A percentile compares a stretch with the other conserved stretches of the same genome.
phyloP scores from a whole-genome alignment of 1,139 yeast genomes.

The Pichia sp. region DNA sequence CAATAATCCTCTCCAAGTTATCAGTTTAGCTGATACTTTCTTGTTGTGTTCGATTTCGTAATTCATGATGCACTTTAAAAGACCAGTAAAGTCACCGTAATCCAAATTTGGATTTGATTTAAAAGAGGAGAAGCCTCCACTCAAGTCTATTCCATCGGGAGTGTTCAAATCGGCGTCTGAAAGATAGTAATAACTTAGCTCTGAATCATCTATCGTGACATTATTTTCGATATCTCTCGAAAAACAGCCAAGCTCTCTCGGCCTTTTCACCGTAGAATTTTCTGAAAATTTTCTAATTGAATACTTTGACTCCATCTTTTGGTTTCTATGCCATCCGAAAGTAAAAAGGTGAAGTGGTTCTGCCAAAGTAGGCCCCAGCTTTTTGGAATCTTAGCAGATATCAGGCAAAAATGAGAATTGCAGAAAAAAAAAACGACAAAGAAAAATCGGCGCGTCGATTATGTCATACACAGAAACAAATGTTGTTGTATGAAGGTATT shows the following conservation, averaged over 20 bases:
- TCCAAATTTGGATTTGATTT: slow-evolving; percentile 33
- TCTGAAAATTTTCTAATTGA: slow-evolving; percentile 48
- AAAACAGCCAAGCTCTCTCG: slow-evolving; percentile 62
- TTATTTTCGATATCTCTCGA: slow-evolving; percentile 51
- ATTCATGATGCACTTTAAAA: slow-evolving; percentile 50
- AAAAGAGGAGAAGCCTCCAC: slow-evolving; percentile 59
- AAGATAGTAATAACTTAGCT: slow-evolving; percentile 65
- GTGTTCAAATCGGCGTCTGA: slow-evolving; percentile 62
- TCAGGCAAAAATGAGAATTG: neutral
- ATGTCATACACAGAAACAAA: neutral
- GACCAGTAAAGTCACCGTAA: slow-evolving; percentile 43
- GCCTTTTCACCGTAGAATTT: slow-evolving; percentile 61
- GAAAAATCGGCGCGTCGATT: slow-evolving; percentile 6
- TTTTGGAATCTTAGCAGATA: neutral
- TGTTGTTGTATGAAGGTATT: too few relatives aligned
- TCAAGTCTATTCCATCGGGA: slow-evolving; percentile 48
- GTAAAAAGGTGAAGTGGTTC: neutral
- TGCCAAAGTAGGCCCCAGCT: neutral
- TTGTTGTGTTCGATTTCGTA: slow-evolving; percentile 48
- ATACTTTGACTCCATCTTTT: slow-evolving; percentile 14
- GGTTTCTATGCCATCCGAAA: neutral
- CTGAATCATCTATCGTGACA: slow-evolving; percentile 46
- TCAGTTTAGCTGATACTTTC: slow-evolving; percentile 56
- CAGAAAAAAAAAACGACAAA: neutral
- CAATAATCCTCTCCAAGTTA: slow-evolving; percentile 84